Percentiles rank a stretch among this genome's conserved stretches.
These are phyloP conservation scores for Ascochyta pisi DNA, from an alignment of 2,329 filamentous ascomycete species.

Conservation along the genomic window DNA sequence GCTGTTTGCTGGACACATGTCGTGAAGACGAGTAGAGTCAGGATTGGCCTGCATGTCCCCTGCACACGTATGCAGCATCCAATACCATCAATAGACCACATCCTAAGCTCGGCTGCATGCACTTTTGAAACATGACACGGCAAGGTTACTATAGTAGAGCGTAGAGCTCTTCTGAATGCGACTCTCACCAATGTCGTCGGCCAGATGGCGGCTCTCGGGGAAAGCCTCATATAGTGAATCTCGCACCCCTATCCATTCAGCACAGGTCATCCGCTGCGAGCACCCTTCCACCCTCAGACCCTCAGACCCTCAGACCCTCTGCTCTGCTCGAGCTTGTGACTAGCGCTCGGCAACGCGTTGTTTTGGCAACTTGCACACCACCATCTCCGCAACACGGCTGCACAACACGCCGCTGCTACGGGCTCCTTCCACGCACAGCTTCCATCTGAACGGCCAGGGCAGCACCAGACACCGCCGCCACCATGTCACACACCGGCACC, in stretches of 20 bases:
- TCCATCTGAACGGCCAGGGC: conserved; percentile 19
- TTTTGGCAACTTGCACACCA: conserved; percentile 1
- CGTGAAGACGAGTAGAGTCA: not conserved
- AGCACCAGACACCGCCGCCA: conserved; percentile 28
- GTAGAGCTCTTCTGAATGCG: too few relatives aligned
- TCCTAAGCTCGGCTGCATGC: not conserved
- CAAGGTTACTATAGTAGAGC: not conserved
- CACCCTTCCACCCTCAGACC: too few relatives aligned
- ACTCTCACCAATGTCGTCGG: not conserved
- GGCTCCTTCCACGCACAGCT: conserved; percentile 9
- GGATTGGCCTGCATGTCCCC: not conserved
- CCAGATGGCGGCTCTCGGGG: not conserved
- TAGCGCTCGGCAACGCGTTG: conserved; percentile 19
- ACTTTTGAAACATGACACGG: conserved; percentile 3
- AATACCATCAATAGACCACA: not conserved
- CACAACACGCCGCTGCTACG: conserved; percentile 3
- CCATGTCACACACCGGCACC: conserved; percentile 68
- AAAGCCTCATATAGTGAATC: conserved; percentile 4
- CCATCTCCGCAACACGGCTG: conserved; percentile 8
- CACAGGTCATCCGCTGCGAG: conserved; percentile 12
- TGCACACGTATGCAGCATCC: not conserved
- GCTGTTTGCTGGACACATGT: not conserved
- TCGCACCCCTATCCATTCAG: not conserved
- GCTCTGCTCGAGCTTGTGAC: conserved; percentile 10
- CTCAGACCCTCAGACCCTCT: conserved; percentile 4